phyloP scores from a whole-genome alignment of 768 basidiomycete genomes.

The Tricholoma sp. region DNA sequence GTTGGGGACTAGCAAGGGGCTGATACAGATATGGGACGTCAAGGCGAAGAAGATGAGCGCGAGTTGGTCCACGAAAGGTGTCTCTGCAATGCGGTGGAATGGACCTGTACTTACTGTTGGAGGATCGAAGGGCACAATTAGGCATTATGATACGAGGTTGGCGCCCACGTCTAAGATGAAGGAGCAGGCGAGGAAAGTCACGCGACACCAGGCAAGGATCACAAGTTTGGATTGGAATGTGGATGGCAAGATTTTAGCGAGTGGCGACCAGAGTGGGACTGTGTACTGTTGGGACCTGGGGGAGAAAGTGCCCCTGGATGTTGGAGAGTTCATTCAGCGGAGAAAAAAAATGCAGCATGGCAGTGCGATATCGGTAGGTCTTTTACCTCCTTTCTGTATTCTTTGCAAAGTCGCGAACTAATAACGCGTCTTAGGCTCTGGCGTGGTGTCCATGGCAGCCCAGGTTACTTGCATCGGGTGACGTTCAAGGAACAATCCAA shows the following conservation, averaged over 20 bases:
- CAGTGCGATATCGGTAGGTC: constrained; percentile 48
- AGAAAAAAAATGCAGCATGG: constrained; percentile 70
- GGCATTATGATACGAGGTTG: constrained; percentile 68
- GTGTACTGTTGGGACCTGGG: constrained; percentile 77
- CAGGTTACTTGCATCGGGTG: constrained; percentile 75
- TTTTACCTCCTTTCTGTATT: constrained; percentile 1
- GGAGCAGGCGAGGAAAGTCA: constrained; percentile 62
- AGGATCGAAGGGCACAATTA: constrained; percentile 62
- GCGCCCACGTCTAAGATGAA: constrained; percentile 31
- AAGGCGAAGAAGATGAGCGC: constrained; percentile 48
- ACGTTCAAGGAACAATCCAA: constrained; percentile 47
- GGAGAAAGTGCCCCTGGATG: constrained; percentile 43
- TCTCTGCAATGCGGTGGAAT: constrained; percentile 64
- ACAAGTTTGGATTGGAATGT: constrained; percentile 63
- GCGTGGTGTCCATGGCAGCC: constrained; percentile 91
- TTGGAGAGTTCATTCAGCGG: constrained; percentile 50
- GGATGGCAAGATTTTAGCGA: constrained; percentile 65
- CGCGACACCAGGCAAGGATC: constrained; percentile 64
- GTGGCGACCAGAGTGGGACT: constrained; percentile 70
- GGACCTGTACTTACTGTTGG: constrained; percentile 63
- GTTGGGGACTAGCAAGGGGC: constrained; percentile 55
- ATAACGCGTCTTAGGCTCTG: constrained; percentile 48
- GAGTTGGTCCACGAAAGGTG: constrained; percentile 53
- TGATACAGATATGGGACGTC: constrained; percentile 72
- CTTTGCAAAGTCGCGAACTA: background rate